phyloP scores from a whole-genome alignment of 2,329 filamentous ascomycete species.

The Talaromyces atroroseus region DNA sequence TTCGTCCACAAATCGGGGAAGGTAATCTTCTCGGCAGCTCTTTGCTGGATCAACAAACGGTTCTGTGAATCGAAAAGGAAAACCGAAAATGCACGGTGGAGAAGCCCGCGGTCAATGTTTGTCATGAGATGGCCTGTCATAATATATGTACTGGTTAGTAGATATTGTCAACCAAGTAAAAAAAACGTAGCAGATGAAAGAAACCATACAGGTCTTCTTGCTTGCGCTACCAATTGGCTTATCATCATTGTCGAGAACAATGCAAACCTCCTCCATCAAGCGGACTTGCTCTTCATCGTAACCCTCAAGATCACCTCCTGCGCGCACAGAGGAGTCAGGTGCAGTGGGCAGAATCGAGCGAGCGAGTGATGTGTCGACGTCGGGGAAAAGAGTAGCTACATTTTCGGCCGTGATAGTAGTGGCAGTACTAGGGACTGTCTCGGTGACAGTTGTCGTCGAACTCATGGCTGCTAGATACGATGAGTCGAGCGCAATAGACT shows the following conservation, averaged over 20 bases:
- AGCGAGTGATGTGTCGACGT: conserved; percentile 61
- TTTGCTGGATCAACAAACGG: conserved; percentile 88
- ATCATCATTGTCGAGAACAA: conserved; percentile 90
- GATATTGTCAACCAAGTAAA: neutral
- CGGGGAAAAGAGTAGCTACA: conserved; percentile 82
- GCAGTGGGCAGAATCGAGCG: conserved; percentile 42
- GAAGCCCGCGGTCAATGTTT: conserved; percentile 92
- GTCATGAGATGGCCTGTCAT: conserved; percentile 86
- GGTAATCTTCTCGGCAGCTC: conserved; percentile 94
- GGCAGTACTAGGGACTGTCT: conserved; percentile 50
- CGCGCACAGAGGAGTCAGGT: conserved; percentile 37
- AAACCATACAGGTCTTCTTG: conserved; percentile 83
- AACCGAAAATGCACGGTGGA: conserved; percentile 95
- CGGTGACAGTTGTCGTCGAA: conserved; percentile 48
- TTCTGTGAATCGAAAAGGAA: conserved; percentile 96
- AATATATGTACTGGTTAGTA: neutral
- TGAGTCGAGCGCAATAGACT: neutral
- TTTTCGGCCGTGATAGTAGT: conserved; percentile 77
- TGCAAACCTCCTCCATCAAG: conserved; percentile 98
- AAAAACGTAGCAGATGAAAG: neutral
- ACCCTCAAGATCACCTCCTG: conserved; percentile 68
- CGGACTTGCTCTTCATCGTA: conserved; percentile 98
- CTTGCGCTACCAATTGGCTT: conserved; percentile 89
- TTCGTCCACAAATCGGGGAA: conserved; percentile 99
- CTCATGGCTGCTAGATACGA: conserved; percentile 22